Base-by-base conservation (phyloP, 805 yeast species). In the Starmera amethionina region DNA sequence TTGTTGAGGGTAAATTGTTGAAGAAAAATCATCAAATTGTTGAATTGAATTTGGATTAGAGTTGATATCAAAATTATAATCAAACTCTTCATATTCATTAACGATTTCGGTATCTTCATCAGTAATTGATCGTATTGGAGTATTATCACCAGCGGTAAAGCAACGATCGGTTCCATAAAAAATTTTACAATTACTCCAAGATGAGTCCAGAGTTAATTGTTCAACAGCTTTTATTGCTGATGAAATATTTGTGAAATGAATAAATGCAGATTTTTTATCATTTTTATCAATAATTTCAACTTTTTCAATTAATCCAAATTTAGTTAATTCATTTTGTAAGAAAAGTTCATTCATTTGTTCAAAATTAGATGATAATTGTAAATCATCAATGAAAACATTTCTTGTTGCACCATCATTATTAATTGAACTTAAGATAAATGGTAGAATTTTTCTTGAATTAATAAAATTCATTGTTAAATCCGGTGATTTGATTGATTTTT, bases 81-180 rank as follows among this genome's bases (percentile, higher is more conserved):
- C 42, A 8, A 25, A 32, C 11, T 22, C 13, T 11, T 40, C 37
- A n/a, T 42, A 43, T 8, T 42, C 46, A 7, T 31, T 31, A 4
- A 33, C 31, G 15, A 9, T 5, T 30, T 27, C 41, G 7, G 33
- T 37, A 5, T 37, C 39, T 32, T 48, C 53, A 35, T 48, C 53
- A 11, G 47, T 48, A 16, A 45, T 15, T n/a, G 52, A 47, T 14
- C 38, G 43, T 14, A 44, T 39, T 5, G 36, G 8, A 1, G 39
- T 28, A 29, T 44, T 47, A 25, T 43, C 41, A 31, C 38, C 39
- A 36, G 50, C 50, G 25, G 46, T 39, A 1, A 95, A 94, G 63
- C 93, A 85, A 59, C 97, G 71, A 61, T 90, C 97, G 55, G 88
- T 88, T 39, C 97, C 97, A 55, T 86, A 89, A 51, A 77, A 85